Base-by-base conservation (phyloP, 305 asterid genomes). In the Rubia tinctorum region DNA sequence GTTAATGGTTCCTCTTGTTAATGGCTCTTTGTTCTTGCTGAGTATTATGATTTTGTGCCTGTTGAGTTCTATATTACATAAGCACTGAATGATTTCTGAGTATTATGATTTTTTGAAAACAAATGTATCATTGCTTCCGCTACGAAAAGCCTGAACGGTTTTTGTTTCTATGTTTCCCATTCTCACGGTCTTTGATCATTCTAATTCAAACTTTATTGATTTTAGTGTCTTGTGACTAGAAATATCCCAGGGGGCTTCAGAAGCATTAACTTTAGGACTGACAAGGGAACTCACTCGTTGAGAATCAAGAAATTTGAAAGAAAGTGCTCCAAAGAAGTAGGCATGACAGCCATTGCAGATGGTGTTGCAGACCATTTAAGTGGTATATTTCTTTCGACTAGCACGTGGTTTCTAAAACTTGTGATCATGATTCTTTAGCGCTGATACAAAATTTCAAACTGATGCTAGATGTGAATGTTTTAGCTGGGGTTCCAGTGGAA, bases 271-370 rank as follows among this genome's bases (percentile, higher is more conserved):
- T 23, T 56, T 14, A 75, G 71, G 71, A 69, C 53, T 40, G 8
- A 25, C 51, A 66, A 74, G 79, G 81, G 83, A 71, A 75, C 51
- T 53, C 83, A 68, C 68, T 27, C 70, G 1, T 71, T 77, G 75
- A 75, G 63, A 68, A 73, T 65, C 71, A 77, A 75, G 77, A 79
- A 34, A 68, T 83, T 88, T 58, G 82, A 82, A 78, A 55, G 83
- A 47, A 81, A 76, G 78, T 86, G 94, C 81, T 71, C 64, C 55
- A 87, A 82, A 66, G 85, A 74, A 66, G 78, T 80, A 77, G 76
- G 86, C 58, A 71, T 81, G 49, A 75, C 92, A 12, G 92, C 90
- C 79, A 78, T 78, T 73, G 83, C 73, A 71, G 92, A 84, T 49
- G 78, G 79, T 39, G 75, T 73, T 71, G 79, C 86, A 3, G 85